phyloP scores from a whole-genome alignment of 2,329 filamentous ascomycete species.

The Davidsoniella neocaledoniae region DNA sequence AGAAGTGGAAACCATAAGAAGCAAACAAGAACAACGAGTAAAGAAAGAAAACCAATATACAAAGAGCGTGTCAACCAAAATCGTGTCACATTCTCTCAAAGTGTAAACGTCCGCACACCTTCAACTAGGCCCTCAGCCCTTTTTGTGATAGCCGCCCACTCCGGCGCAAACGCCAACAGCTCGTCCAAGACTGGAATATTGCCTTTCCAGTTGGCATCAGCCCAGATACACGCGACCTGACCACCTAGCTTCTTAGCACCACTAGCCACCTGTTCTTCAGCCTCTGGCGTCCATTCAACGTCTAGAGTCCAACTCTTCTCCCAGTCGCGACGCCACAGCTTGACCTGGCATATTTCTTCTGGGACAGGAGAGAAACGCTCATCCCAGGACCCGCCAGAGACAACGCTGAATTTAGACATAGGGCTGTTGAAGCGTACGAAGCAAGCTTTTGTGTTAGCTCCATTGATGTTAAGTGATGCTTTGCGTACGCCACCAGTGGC shows the following conservation, averaged over 20 bases:
- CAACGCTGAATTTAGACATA: conserved; percentile 46
- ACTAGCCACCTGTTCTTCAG: conserved; percentile 3
- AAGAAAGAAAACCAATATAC: conserved; percentile 1
- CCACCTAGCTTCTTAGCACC: conserved; percentile 28
- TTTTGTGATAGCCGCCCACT: conserved; percentile 68
- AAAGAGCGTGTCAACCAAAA: background rate
- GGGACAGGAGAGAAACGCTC: conserved; percentile 47
- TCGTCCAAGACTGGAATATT: conserved; percentile 75
- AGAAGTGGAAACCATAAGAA: no score
- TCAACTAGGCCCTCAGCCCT: conserved; percentile 63
- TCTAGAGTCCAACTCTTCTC: conserved; percentile 59
- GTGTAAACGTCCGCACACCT: conserved; percentile 51
- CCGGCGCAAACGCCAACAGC: conserved; percentile 54
- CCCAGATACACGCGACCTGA: conserved; percentile 71
- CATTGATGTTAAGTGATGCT: conserved; percentile 50
- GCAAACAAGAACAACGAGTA: background rate
- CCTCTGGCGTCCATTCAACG: conserved; percentile 41
- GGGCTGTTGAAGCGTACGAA: conserved; percentile 54
- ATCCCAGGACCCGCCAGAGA: conserved; percentile 41
- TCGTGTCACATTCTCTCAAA: conserved; percentile 21
- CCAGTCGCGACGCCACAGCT: conserved; percentile 74
- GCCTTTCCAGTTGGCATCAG: conserved; percentile 57
- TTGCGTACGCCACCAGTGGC: conserved; percentile 21
- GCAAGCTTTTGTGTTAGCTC: conserved; percentile 63
- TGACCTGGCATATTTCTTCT: conserved; percentile 48